These are phyloP conservation scores for Eutypa lata DNA, from an alignment of 2,329 filamentous ascomycete genomes.

Conservation along the genomic window DNA sequence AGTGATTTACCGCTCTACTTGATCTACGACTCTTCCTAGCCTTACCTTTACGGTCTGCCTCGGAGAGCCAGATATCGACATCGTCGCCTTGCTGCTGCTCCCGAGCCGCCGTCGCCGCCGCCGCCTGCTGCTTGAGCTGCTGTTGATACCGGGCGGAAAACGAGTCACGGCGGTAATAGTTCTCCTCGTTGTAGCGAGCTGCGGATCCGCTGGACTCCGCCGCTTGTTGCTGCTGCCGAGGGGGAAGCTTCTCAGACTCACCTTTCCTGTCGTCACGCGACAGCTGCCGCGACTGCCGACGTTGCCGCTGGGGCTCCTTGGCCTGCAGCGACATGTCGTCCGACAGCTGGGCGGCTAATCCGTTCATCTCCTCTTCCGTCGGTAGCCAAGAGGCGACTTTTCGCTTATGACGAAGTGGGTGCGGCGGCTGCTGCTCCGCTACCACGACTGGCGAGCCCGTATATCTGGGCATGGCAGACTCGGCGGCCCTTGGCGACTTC, in stretches of 20 bases:
- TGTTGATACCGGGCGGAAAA: no score
- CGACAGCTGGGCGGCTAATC: neutral
- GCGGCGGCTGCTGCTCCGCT: neutral
- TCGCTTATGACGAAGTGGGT: neutral
- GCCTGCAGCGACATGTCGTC: neutral
- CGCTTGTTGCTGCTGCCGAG: neutral
- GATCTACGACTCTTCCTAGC: neutral
- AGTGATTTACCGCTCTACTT: no score
- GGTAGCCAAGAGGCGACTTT: neutral
- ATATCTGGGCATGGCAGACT: neutral
- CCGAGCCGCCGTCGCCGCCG: neutral
- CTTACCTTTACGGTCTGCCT: slow-evolving; percentile 8
- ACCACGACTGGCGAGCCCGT: no score
- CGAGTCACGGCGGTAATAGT: no score
- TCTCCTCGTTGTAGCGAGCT: no score
- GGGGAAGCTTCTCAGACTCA: neutral
- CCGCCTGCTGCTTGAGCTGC: no score
- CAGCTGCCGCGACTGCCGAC: neutral
- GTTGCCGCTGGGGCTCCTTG: neutral
- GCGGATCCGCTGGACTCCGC: neutral
- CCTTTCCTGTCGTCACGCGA: no score
- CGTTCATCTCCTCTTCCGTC: neutral
- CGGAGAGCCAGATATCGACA: slow-evolving; percentile 18
- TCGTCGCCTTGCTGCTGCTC: slow-evolving; percentile 1
- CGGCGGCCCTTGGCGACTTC: neutral